Percentiles rank a stretch among this genome's conserved stretches.
Evolutionary conservation across 306 rosid genomes (phyloP).

Genomic region (Quercus gilva): DNA sequence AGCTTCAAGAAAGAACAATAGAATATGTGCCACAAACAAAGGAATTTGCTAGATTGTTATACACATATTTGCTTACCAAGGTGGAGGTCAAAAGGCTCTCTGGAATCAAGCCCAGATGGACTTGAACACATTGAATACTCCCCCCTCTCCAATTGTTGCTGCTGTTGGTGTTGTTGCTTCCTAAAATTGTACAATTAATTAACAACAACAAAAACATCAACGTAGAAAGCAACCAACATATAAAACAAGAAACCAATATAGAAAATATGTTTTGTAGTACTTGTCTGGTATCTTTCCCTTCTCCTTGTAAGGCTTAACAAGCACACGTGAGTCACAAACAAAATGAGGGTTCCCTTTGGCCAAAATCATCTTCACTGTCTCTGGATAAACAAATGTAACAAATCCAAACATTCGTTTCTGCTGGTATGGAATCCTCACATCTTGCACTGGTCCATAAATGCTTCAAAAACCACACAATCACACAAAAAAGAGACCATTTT

Average conservation of each 20-base stretch:
- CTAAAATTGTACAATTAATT: conserved; percentile 23
- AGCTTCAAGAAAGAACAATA: background rate
- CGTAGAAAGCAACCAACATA: background rate
- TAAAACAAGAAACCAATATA: background rate
- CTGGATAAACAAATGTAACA: conserved; percentile 91
- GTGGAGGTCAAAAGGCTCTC: conserved; percentile 42
- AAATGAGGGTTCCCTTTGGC: conserved; percentile 97
- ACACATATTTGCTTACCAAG: conserved; percentile 38
- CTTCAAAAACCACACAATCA: conserved; percentile 35
- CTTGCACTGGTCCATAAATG: conserved; percentile 99
- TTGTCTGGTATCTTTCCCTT: conserved; percentile 90
- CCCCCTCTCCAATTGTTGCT: conserved; percentile 43
- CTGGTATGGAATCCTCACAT: conserved; percentile 96
- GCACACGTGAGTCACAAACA: conserved; percentile 93
- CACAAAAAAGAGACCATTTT: background rate
- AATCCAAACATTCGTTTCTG: conserved; percentile 98
- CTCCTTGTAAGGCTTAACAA: conserved; percentile 98
- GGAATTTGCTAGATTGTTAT: background rate
- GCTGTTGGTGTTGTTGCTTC: conserved; percentile 49
- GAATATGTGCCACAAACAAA: background rate
- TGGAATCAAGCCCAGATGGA: conserved; percentile 39
- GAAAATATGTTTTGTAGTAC: conserved; percentile 35
- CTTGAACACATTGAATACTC: conserved; percentile 48
- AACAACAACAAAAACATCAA: background rate
- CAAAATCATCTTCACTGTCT: conserved; percentile 82